Percentiles rank a stretch among this genome's conserved stretches.
Evolutionary conservation across 495 filamentous ascomycete species (phyloP).

Genomic region (Endocarpon pusillum): DNA sequence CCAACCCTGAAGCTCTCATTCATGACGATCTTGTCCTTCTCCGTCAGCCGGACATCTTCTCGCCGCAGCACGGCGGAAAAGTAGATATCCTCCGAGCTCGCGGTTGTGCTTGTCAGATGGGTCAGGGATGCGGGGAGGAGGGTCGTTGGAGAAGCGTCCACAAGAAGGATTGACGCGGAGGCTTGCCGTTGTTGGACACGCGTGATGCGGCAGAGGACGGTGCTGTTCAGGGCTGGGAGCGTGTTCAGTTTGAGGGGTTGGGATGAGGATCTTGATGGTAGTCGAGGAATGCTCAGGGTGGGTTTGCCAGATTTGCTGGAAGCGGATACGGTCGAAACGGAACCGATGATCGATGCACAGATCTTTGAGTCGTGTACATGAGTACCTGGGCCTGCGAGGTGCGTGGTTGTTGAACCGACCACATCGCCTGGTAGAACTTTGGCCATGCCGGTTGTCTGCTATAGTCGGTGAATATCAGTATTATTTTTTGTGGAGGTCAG

Average conservation of each 20-base stretch:
- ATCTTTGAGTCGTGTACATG: constrained; percentile 56
- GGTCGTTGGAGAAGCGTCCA: constrained; percentile 42
- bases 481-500: no score
- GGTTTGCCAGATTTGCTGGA: constrained; percentile 35
- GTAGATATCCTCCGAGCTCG: constrained; percentile 29
- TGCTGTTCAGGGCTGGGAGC: constrained; percentile 61
- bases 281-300: constrained; percentile 36
- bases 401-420: constrained; percentile 47
- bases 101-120: constrained; percentile 29
- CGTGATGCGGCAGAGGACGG: constrained; percentile 69
- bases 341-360: constrained; percentile 54
- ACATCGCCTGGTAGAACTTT: constrained; percentile 69
- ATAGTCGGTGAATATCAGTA: no score
- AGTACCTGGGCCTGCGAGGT: constrained; percentile 59
- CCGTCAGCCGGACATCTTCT: constrained; percentile 85
- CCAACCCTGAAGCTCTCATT: constrained; percentile 84
- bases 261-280: constrained; percentile 10
- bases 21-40: constrained; percentile 87
- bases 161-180: constrained; percentile 62
- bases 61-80: constrained; percentile 41
- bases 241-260: constrained; percentile 40
- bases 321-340: constrained; percentile 33
- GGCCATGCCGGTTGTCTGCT: no score
- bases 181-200: constrained; percentile 72
- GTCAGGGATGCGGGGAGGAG: constrained; percentile 31